Base-by-base conservation (phyloP, 805 yeast species). In the Sugiyamaella chiloensis region DNA sequence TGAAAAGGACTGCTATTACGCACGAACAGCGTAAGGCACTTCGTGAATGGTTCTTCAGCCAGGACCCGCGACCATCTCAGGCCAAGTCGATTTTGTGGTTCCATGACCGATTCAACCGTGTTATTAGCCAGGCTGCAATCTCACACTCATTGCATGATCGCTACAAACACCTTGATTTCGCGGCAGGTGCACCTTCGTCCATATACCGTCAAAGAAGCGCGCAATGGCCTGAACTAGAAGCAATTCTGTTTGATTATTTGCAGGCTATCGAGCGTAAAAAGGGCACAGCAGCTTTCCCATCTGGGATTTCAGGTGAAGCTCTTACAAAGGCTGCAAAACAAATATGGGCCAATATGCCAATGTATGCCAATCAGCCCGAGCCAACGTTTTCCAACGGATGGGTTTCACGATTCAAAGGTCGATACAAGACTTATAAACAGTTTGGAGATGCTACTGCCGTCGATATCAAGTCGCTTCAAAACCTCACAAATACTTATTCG, bases 141-240 rank as follows among this genome's bases (percentile, higher is more conserved):
- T 37, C 43, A 8, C 47, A 44, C 23, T 44, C 47, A 30, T 30
- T 44, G 6, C 47, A 44, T 19, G 47, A 44, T 32, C 42, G 47
- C 9, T 44, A 44, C 31, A 44, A 44, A 17, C 47, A 39, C 19
- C 36, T 44, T 8, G 47, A 44, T 24, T 44, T 44, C 20, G 47
- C 42, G 9, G 47, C 43, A 5, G 47, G 47, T 2, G 47, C 47
- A 6, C 47, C 47, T 16, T 44, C 47, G 24, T 44, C 47, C 16
- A 21, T 27, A 6, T 44, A 17, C 23, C 32, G 47, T 4, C 47
- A 44, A 24, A 11, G 47, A 19, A 19, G 21, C 5, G 43, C 47
- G 9, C 47, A 44, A 12, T 44, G 47, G 47, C 47, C 47, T 2
- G 47, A 44, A 11, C 43, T 44, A 5, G 47, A 44, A n/a, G 47